Percentiles rank a stretch among this genome's conserved stretches.
These are phyloP conservation scores for Phyllosticta citrichinensis DNA, from an alignment of 2,329 filamentous ascomycete genomes.

Conservation along the genomic window DNA sequence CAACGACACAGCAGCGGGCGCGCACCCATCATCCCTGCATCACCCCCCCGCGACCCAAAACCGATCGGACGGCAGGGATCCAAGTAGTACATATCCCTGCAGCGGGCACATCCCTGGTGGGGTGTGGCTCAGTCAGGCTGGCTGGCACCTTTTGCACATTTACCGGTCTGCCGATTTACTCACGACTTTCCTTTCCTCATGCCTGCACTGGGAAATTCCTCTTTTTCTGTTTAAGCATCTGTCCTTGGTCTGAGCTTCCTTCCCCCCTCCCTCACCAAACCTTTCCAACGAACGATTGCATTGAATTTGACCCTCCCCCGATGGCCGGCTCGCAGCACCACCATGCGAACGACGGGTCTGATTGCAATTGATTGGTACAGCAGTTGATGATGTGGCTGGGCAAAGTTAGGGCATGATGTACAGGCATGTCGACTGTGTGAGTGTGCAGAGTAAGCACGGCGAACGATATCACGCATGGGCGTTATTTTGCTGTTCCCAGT, in stretches of 20 bases:
- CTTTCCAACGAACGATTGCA: not conserved
- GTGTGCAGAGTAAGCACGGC: not conserved
- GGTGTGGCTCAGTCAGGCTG: not conserved
- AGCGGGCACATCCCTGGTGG: not conserved
- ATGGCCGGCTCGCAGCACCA: too few relatives aligned
- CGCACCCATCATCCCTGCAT: not conserved
- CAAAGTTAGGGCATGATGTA: slow-evolving; percentile 48
- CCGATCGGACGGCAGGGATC: not conserved
- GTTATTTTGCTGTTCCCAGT: not conserved
- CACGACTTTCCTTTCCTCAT: slow-evolving; percentile 40
- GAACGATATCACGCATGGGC: not conserved
- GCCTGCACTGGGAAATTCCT: not conserved
- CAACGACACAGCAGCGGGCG: not conserved
- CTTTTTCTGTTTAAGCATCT: too few relatives aligned
- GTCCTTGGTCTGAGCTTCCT: too few relatives aligned
- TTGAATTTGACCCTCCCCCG: not conserved
- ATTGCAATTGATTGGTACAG: slow-evolving; percentile 54
- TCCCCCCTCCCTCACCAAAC: not conserved
- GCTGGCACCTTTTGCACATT: not conserved
- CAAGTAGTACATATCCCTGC: not conserved
- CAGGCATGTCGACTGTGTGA: slow-evolving; percentile 42
- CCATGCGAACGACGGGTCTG: not conserved
- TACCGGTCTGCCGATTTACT: not conserved
- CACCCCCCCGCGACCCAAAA: not conserved
- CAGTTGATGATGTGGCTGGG: slow-evolving; percentile 88